Evolutionary conservation across 495 filamentous ascomycete genomes (phyloP).

Genomic region (Cercophora sp.): DNA sequence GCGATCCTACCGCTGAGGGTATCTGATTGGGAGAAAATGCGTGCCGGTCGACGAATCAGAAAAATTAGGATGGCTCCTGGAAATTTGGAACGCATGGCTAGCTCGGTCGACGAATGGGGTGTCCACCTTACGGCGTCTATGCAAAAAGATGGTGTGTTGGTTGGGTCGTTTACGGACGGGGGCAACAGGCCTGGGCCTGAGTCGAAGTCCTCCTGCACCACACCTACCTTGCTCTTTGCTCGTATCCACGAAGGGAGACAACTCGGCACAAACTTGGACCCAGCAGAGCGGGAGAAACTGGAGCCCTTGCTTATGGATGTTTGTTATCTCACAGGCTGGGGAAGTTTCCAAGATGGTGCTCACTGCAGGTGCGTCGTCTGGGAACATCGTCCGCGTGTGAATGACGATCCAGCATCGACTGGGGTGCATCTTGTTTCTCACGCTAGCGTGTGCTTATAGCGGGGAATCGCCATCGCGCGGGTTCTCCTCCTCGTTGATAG

Average conservation of each 20-base stretch:
- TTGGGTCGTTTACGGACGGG: constrained; percentile 27
- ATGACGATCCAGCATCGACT: no score
- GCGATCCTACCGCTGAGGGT: no score
- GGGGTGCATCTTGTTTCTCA: no score
- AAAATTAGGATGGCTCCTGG: constrained; percentile 9
- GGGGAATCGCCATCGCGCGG: no score
- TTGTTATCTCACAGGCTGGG: constrained; percentile 12
- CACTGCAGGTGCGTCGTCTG: no score
- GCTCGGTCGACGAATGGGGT: constrained; percentile 20
- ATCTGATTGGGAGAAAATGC: constrained; percentile 25
- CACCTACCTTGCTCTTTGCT: no score
- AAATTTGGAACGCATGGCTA: constrained; percentile 8
- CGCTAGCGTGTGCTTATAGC: no score
- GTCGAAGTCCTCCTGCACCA: no score
- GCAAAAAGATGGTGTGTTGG: constrained; percentile 18
- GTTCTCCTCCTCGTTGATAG: no score
- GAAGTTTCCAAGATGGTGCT: no score
- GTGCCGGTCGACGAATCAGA: constrained; percentile 24
- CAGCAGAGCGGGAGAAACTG: constrained; percentile 8
- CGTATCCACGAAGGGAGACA: constrained; percentile 8
- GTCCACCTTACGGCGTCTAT: constrained; percentile 12
- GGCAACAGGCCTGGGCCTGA: no score
- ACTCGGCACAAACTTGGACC: constrained; percentile 6
- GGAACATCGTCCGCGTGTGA: no score
- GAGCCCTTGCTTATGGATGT: constrained; percentile 1